Base-by-base conservation (phyloP, 164 flowering plant species). In the Hamamelis virginiana region DNA sequence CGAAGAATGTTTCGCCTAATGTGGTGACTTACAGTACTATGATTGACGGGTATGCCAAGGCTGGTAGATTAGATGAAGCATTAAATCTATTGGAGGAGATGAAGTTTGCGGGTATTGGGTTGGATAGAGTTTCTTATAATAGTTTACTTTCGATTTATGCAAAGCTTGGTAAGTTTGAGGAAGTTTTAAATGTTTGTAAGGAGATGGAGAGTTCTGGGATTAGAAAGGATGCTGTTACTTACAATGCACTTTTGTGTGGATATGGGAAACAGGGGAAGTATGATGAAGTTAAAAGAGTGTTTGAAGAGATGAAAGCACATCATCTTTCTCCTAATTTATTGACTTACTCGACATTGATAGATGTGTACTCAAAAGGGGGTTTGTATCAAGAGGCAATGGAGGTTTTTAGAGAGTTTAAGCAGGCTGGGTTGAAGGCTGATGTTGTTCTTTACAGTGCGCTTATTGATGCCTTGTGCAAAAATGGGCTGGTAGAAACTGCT, bases 371-470 rank as follows among this genome's bases (percentile, higher is more conserved):
- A 0, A 96, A 91, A 83, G 97, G 94, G 25, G 95, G 94, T 50
- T 51, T 96, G 72, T 84, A 89, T 66, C 68, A 62, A 74, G 98
- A 96, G 77, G 99, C 99, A 60, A 81, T 91, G 91, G 87, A 87
- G 62, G 76, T 82, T 1, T 93, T 90, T 70, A 78, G 77, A 61
- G 95, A 93, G 83, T 91, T 91, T 67, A 91, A 88, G 83, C 65
- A 70, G 70, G 85, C 81, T 13, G 97, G 99, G 3, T 69, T 96
- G 82, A 89, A 90, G 85, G 91, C 94, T 4, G 99, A 96, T 84
- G 99, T 96, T 72, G 99, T 96, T 65, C 81, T 96, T 69, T 96
- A 96, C 71, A 96, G 98, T 78, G 91, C 93, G 22, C 76, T 93
- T 25, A 91, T 96, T 44, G 97, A 96, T 78, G 85, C 97, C 23